Evolutionary conservation across 2,329 filamentous ascomycete species (phyloP), one percentile per base, ranked within the genome.

Genomic region (Paracoccidioides brasiliensis): DNA sequence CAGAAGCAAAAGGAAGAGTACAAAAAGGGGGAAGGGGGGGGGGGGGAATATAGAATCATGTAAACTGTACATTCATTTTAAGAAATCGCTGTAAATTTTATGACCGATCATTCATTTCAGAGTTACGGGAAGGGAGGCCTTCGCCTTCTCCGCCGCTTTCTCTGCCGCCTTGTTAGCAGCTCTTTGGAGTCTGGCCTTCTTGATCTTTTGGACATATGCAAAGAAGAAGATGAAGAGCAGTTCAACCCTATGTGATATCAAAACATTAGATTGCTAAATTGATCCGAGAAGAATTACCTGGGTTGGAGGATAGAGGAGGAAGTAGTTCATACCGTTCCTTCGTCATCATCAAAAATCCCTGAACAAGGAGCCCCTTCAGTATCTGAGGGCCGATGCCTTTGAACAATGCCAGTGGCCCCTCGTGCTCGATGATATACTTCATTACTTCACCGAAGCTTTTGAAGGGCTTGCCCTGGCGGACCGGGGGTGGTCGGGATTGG

Each of bases 281-380:
- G 35, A 8, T 30, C 49, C 4, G 30, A n/a, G 43, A 46, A 45
- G 5, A 42, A 41, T 8, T 44, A 32, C 33, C 22, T 5, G 40
- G 32, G 33, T 9, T 1, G 2, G n/a, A 28, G 12, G 42, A 46
- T 55, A 58, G 53, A 8, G 51, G 30, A 49, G 46, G 51, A 32
- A 49, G 46, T 32, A 8, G 44, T 46, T 53, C 77, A 62, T 78
- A 90, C 87, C 90, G 81, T 74, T 98, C 93, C 74, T 98, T 98
- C 50, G 90, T 93, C 90, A 96, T 98, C 93, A 98, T 98, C 42
- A 98, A 77, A 55, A 98, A 82, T 52, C 93, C 93, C 68, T 98
- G 93, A 2, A 98, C 93, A 51, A 98, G 69, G 53, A 98, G 74
- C 1, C 93, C 93, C 73, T 98, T 98, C 57, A 90, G 72, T 53